Base-by-base conservation (phyloP, 163 green algal genomes). In the Picocystis sp. region DNA sequence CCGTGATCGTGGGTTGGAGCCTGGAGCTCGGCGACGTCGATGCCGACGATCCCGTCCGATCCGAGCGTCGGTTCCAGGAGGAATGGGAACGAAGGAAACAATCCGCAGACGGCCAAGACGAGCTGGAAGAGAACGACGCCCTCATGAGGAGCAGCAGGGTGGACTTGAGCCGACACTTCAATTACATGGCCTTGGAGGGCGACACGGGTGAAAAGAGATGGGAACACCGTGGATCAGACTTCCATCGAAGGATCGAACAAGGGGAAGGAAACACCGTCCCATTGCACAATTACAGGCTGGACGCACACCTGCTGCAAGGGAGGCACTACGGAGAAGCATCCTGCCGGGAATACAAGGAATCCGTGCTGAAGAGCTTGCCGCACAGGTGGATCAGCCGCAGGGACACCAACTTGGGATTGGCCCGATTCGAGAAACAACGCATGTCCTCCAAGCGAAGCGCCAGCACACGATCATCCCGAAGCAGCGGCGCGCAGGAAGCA, bases 241-340 rank as follows among this genome's bases (percentile, higher is more conserved):
- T 38, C 29, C 29, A 38, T 38, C 29, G 29, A 66, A 57, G 61
- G 64, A 49, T 74, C 33, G 49, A 66, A 22, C n/a, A 57, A 44
- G 43, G 29, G 8, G 29, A 38, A 12, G 29, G 29, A 38, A 38
- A 38, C 29, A 38, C 29, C 29, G 46, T 70, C 22, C 74, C 76
- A 2, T 76, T 89, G 70, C 69, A 90, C 59, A 76, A 92, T 60
- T 91, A 83, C 71, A 82, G 71, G 56, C 68, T 92, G 43, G 63
- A 79, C 33, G 81, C 81, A 3, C 64, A 73, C 34, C 62, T 73
- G 29, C 64, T 91, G 33, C 69, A 73, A 47, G 66, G 64, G 0
- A 68, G 75, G 2, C 81, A 96, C 57, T 92, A 87, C 61, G 83
- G 86, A 19, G 87, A 96, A 76, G 65, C 68, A 0, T 86, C 77